These are phyloP conservation scores for Candida schatavii DNA, from an alignment of 805 yeast genomes.

Conservation along the genomic window DNA sequence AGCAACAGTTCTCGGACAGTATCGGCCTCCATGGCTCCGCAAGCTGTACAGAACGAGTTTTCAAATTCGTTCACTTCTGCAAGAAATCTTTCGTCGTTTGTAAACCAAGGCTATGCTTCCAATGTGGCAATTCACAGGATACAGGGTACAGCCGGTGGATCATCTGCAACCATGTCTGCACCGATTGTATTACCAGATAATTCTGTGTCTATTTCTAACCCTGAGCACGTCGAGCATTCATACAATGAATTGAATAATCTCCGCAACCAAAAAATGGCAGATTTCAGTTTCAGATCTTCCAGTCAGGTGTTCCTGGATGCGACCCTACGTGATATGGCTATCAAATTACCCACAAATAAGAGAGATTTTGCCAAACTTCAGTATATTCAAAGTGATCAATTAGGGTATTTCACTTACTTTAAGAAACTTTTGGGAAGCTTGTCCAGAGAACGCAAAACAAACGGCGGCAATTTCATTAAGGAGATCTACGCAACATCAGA, in stretches of 20 bases:
- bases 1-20: no score
- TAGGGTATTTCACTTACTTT: slow-evolving; percentile 36
- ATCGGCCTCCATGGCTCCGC: not conserved
- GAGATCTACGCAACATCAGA: slow-evolving; percentile 3
- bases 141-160: slow-evolving; percentile 1
- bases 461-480: slow-evolving; percentile 2
- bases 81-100: slow-evolving; percentile 4
- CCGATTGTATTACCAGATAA: slow-evolving; percentile 20
- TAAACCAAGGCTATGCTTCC: slow-evolving; percentile 7
- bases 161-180: slow-evolving; percentile 11
- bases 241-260: slow-evolving; percentile 38
- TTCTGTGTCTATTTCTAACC: slow-evolving; percentile 1
- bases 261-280: slow-evolving; percentile 42
- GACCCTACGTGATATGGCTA: slow-evolving; percentile 54
- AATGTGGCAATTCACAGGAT: not conserved
- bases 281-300: slow-evolving; percentile 26
- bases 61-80: slow-evolving; percentile 5
- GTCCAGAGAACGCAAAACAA: slow-evolving; percentile 28
- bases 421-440: slow-evolving; percentile 32
- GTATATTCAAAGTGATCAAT: slow-evolving; percentile 31
- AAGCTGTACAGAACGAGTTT: not conserved
- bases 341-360: slow-evolving; percentile 49
- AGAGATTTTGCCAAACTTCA: slow-evolving; percentile 42
- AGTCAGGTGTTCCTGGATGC: slow-evolving; percentile 23
- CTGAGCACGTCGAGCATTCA: slow-evolving; percentile 25